Base-by-base conservation (phyloP, 441 rosid species). In the Capsella rubella region DNA sequence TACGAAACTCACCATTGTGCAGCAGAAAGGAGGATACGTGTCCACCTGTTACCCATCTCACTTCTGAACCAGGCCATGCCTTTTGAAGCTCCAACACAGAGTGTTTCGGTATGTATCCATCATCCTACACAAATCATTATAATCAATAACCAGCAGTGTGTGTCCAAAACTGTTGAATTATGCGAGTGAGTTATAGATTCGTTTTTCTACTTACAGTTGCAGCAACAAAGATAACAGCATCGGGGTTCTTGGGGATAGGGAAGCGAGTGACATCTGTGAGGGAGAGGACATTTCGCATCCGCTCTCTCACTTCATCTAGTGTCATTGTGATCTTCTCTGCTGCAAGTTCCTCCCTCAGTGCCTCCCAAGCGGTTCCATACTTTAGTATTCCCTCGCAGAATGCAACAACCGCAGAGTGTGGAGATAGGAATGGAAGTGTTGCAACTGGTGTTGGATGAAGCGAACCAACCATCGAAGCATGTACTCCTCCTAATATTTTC, bases 21-120 rank as follows among this genome's bases (percentile, higher is more conserved):
- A 95, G 90, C 57, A 95, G 67, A 82, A 89, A 88, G 31, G 97
- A 92, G 0, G 97, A 92, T 42, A 92, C 97, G 54, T 95, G 99
- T 18, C 97, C 99, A 4, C 97, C 97, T 0, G 90, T 89, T n/a
- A 95, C 97, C 97, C 99, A 95, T 80, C 99, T 87, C 81, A 95
- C 96, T 82, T 95, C 99, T 43, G 97, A 92, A 32, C 99, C 95
- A 4, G 98, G 98, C 99, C 99, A 95, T 25, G 98, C 98, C 80
- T 95, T 95, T 69, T 95, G 93, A 73, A 95, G 96, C 87, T 89
- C 96, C 84, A 90, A 62, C 69, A 90, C 97, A 0, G 99, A 95
- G 83, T 90, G 94, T 58, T 88, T 89, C 1, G 99, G 99, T 69
- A 95, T 92, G 85, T 95, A 95, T 18, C 96, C 99, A 72, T 95